A percentile compares a stretch with the other conserved stretches of the same genome.
These are phyloP conservation scores for Fomitiporia mediterranea DNA, from an alignment of 1,284 basidiomycete genomes.

Conservation along the genomic window DNA sequence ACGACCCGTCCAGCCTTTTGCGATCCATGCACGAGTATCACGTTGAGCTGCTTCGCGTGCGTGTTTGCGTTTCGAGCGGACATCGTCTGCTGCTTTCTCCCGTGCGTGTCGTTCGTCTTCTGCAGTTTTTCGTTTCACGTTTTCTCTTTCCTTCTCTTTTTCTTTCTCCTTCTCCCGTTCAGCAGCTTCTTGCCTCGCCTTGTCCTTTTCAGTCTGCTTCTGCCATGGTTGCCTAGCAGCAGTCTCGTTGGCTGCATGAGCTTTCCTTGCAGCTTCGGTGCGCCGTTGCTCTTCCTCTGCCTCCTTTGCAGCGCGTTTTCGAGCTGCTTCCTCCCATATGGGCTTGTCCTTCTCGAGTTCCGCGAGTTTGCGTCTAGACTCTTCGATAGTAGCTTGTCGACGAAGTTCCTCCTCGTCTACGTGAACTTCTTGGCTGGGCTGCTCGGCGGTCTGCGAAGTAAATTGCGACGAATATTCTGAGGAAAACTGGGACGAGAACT, in stretches of 20 bases:
- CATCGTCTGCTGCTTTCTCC: constrained; percentile 22
- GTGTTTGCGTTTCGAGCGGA: constrained; percentile 34
- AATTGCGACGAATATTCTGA: not conserved
- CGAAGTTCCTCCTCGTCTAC: constrained; percentile 16
- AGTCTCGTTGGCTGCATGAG: not conserved
- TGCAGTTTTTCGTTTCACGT: constrained; percentile 29
- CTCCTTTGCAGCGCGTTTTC: constrained; percentile 37
- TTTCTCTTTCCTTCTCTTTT: constrained; percentile 30
- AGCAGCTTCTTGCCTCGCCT: constrained; percentile 8
- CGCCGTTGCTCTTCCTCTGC: constrained; percentile 34
- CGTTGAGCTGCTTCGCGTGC: constrained; percentile 34
- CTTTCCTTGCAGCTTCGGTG: constrained; percentile 27
- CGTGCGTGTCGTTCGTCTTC: constrained; percentile 33
- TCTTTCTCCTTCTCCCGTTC: constrained; percentile 28
- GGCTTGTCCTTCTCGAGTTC: constrained; percentile 63
- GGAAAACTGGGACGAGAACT: not conserved
- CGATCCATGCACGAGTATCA: constrained; percentile 41
- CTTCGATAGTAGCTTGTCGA: constrained; percentile 46
- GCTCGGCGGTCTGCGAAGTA: not conserved
- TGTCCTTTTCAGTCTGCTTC: too few species aligned
- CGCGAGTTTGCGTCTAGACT: constrained; percentile 62
- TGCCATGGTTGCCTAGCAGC: not conserved
- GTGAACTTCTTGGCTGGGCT: not conserved
- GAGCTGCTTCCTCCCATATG: constrained; percentile 52
- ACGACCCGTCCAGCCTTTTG: constrained; percentile 43